Evolutionary conservation across 805 yeast species (phyloP).

Genomic region (Monosporozyma aquatica): DNA sequence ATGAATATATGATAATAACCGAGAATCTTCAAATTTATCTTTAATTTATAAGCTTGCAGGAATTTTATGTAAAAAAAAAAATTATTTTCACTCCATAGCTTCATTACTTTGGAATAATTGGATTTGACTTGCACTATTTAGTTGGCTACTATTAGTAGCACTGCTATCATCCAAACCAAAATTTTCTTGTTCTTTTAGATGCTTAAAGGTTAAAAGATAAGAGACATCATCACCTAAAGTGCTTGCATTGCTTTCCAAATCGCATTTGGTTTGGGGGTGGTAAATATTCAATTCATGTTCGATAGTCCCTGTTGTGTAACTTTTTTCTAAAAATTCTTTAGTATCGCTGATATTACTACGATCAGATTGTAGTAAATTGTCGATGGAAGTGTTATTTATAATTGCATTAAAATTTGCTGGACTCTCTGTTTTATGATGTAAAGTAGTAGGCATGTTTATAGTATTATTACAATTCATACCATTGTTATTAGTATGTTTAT

Average conservation of each 20-base stretch:
- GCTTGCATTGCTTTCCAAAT: slow-evolving; percentile 22
- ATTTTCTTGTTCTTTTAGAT: slow-evolving; percentile 1
- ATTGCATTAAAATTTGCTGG: slow-evolving; percentile 1
- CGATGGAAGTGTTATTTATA: slow-evolving; percentile 2
- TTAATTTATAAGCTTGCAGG: too few relatives aligned
- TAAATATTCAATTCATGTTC: slow-evolving; percentile 3
- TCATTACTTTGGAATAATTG: slow-evolving; percentile 1
- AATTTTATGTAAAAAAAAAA: too few relatives aligned
- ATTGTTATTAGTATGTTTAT: slow-evolving; percentile 8
- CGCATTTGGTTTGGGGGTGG: slow-evolving; percentile 7
- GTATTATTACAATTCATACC: neutral
- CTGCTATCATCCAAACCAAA: slow-evolving; percentile 1
- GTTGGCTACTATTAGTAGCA: neutral
- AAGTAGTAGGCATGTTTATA: neutral
- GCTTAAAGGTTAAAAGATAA: slow-evolving; percentile 9
- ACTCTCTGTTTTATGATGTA: neutral
- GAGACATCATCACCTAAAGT: slow-evolving; percentile 26
- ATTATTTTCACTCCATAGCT: neutral
- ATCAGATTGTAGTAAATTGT: slow-evolving; percentile 3
- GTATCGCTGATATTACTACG: neutral
- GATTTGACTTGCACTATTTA: too few relatives aligned
- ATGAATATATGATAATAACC: too few relatives aligned
- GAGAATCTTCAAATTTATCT: too few relatives aligned
- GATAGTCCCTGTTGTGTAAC: neutral
- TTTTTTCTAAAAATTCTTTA: neutral